A percentile compares a stretch with the other conserved stretches of the same genome.
These are phyloP conservation scores for Lanmaoa pseudosensibilis DNA, from an alignment of 768 basidiomycete species.

Conservation along the genomic window DNA sequence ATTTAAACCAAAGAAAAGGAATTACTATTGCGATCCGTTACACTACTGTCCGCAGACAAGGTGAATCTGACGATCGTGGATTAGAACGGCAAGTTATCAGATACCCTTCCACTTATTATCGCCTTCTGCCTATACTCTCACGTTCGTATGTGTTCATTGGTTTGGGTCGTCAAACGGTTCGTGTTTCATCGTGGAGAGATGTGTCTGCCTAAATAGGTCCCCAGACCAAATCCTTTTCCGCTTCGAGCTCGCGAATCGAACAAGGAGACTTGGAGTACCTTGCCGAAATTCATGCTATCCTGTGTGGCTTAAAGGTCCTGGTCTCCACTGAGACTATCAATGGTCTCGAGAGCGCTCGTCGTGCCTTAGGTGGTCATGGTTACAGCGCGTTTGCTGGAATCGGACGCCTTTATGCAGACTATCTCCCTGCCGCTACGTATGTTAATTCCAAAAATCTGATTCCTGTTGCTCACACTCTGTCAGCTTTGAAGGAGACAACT, in stretches of 20 bases:
- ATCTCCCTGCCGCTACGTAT: constrained; percentile 63
- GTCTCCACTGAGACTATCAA: constrained; percentile 50
- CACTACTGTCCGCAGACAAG: constrained; percentile 70
- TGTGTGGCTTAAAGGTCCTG: constrained; percentile 67
- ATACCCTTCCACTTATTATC: constrained; percentile 73
- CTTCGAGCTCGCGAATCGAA: constrained; percentile 49
- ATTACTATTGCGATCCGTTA: constrained; percentile 63
- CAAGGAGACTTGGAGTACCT: constrained; percentile 60
- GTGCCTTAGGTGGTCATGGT: constrained; percentile 78
- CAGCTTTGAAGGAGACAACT: constrained; percentile 81
- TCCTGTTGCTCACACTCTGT: background rate
- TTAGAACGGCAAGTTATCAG: constrained; percentile 66
- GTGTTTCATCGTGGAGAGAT: constrained; percentile 12
- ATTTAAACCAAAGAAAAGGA: constrained; percentile 44
- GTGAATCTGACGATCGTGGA: constrained; percentile 47
- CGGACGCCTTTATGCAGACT: constrained; percentile 63
- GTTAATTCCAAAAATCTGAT: constrained; percentile 19
- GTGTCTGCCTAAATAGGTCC: background rate
- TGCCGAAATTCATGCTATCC: constrained; percentile 70
- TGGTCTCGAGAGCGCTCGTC: constrained; percentile 64
- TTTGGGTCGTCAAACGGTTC: constrained; percentile 59
- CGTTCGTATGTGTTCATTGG: constrained; percentile 68
- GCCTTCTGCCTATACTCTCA: constrained; percentile 68
- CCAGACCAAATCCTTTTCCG: constrained; percentile 51
- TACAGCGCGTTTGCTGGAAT: constrained; percentile 69